Base-by-base conservation (phyloP, 129 eudicot species). In the Cynara cardunculus region DNA sequence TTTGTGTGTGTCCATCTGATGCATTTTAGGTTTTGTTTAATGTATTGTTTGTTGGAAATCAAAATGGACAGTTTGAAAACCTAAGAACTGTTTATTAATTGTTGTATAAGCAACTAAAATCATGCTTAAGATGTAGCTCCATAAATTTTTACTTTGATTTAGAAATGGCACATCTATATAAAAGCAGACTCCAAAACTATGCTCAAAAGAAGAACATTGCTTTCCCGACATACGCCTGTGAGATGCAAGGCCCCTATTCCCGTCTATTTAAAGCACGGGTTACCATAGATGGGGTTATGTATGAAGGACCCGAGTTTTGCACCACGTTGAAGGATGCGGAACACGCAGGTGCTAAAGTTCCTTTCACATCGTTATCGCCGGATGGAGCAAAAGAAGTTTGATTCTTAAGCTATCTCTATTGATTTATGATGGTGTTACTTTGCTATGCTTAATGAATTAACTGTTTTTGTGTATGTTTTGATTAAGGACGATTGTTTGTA, bases 271-370 rank as follows among this genome's bases (percentile, higher is more conserved):
- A 75, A 88, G 86, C 95, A 5, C 85, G 61, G 28, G 97, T 92
- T 7, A 89, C 83, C 1, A 18, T 96, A 24, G 90, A 71, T 44
- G 97, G 91, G 41, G 85, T 74, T 70, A 76, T 84, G 11, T 89
- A 80, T 62, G 87, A 72, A 70, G 78, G 92, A 32, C 74, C 74
- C 0, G 87, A 80, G 0, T 88, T 82, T 78, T 88, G 80, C 82
- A 11, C 83, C 14, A 88, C 92, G 4, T 5, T 93, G 21, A 96
- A 91, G 83, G 98, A 96, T 0, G 93, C 97, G 10, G 96, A 96
- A 76, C 89, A 91, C 67, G 90, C 87, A 22, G 97, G 96, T 30
- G 93, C 98, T 10, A 91, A 89, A 87, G 88, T 85, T 72, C 96
- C 96, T 26, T 76, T 90, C 44, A 87, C 73, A 83, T 53, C 89